These are phyloP conservation scores for Styphnolobium japonicum DNA, from an alignment of 306 rosid species.

Conservation along the genomic window DNA sequence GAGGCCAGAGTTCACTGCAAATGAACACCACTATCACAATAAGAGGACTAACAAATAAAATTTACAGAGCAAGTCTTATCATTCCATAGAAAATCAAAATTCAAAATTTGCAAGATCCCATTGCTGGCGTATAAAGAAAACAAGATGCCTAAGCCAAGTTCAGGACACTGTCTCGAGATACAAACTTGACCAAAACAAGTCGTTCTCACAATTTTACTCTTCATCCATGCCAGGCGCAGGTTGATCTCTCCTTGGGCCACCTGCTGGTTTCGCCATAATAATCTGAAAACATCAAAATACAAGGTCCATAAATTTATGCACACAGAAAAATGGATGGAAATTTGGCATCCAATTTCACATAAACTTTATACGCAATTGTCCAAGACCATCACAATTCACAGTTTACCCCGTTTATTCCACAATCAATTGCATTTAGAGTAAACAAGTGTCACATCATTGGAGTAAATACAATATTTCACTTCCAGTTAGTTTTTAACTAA, in stretches of 20 bases:
- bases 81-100: conserved; percentile 10
- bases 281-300: conserved; percentile 52
- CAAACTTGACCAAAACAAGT: conserved; percentile 5
- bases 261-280: conserved; percentile 92
- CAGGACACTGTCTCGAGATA: conserved; percentile 21
- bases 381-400: neutral
- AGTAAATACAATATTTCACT: neutral
- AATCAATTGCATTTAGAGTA: neutral
- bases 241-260: conserved; percentile 80
- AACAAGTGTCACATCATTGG: neutral
- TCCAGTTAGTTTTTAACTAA: neutral
- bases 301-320: neutral
- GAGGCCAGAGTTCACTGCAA: neutral
- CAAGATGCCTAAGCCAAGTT: conserved; percentile 23
- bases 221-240: conserved; percentile 89
- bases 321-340: neutral
- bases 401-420: neutral
- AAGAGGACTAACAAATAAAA: conserved; percentile 1
- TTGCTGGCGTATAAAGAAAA: conserved; percentile 18
- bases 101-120: conserved; percentile 34
- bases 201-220: conserved; percentile 39
- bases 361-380: neutral
- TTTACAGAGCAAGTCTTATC: conserved; percentile 24
- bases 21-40: neutral
- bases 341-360: neutral